Base-by-base conservation (phyloP, 192 early-diverging fungal species). In the Mortierella hygrophila region DNA sequence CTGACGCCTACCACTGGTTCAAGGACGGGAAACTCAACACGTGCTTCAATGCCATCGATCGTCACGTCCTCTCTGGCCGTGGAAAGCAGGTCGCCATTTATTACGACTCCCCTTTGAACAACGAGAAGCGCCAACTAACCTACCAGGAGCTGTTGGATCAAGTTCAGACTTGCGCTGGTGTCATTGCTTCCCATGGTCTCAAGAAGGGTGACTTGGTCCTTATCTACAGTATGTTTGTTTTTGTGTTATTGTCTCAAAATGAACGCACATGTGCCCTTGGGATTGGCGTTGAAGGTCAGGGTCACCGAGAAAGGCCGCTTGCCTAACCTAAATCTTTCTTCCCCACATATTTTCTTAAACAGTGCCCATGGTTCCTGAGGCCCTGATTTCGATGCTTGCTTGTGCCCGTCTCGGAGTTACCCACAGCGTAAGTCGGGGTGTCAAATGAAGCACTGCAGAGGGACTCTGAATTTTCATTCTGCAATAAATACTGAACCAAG, bases 351-450 rank as follows among this genome's bases (percentile, higher is more conserved):
- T 26, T 32, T 26, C 44, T 40, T 49, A 49, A 16, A 15, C 68
- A 87, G 81, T 89, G 86, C 94, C 95, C 32, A 95, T 96, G 95
- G 92, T 97, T 10, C 93, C 94, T 16, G 93, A 98, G 77, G 94
- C 96, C 13, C 89, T 95, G 15, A 86, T 97, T 78, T 94, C 93
- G 6, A 97, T 98, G 93, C 94, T 98, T 16, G 95, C 97, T 7
- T 96, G 95, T 77, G 95, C 94, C 13, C 92, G 96, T 13, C 83
- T 97, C 16, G 97, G 96, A n/a, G 95, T 94, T 16, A 89, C 97
- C 16, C 95, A 96, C 74, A 94, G 93, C 68, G 96, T 97, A 29
- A 94, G 81, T 82, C 20, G 96, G 16, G 96, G 96, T 92, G 94
- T 94, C 78, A 79, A 63, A 72, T 6, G 71, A 20, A 20, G n/a